Evolutionary conservation across 129 eudicot genomes (phyloP).

Genomic region (Chrysanthemum makinoi): DNA sequence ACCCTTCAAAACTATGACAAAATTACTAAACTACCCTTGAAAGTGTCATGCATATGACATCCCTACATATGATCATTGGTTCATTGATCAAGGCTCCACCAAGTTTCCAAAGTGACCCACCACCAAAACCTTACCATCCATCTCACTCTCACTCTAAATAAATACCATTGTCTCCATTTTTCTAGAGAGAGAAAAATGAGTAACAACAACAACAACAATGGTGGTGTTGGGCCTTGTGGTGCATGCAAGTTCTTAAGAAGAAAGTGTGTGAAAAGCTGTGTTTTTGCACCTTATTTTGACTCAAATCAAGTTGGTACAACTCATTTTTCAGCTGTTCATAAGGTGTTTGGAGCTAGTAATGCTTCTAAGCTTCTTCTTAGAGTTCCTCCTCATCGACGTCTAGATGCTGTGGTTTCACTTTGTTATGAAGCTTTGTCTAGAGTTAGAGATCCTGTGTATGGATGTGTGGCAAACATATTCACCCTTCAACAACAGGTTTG

Average conservation of each 20-base stretch:
- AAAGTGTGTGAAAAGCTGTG: constrained; percentile 58
- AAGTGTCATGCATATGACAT: constrained; percentile 27
- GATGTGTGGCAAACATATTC: constrained; percentile 63
- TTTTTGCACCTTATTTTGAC: constrained; percentile 77
- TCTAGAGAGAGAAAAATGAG: constrained; percentile 17
- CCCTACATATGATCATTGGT: background rate
- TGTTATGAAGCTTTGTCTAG: constrained; percentile 76
- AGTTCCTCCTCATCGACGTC: constrained; percentile 51
- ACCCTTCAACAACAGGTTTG: constrained; percentile 76
- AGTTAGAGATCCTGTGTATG: constrained; percentile 79
- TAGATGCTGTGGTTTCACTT: constrained; percentile 70
- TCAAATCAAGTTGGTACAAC: constrained; percentile 54
- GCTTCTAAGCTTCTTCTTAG: constrained; percentile 62
- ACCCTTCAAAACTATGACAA: background rate
- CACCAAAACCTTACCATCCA: constrained; percentile 8
- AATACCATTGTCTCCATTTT: constrained; percentile 14
- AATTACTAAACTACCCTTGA: constrained; percentile 10
- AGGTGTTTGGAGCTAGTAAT: constrained; percentile 84
- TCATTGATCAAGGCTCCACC: constrained; percentile 4
- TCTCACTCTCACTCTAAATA: constrained; percentile 11
- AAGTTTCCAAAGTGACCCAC: constrained; percentile 27
- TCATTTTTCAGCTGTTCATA: constrained; percentile 78
- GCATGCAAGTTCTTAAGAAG: constrained; percentile 74
- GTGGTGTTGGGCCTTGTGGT: constrained; percentile 69
- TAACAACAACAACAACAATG: constrained; percentile 19